Conservation (phyloP, 2,329 filamentous ascomycete species). For the Aplosporella prunicola region DNA sequence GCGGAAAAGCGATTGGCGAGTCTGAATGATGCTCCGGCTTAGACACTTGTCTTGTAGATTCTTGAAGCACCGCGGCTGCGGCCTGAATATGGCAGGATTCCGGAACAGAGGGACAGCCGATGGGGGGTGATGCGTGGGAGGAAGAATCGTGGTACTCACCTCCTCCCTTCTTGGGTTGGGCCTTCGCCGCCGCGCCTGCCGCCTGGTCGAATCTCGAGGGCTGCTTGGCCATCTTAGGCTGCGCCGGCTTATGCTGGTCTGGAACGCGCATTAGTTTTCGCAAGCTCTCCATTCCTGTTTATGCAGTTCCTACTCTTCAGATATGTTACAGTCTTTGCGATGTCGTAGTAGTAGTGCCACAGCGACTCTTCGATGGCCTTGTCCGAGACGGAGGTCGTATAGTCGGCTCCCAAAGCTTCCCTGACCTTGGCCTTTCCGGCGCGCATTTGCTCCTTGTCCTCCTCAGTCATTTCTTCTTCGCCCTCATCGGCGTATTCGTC, state of each 20-base stretch:
- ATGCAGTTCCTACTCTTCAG: slow-evolving; percentile 47
- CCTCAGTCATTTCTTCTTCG: slow-evolving; percentile 54
- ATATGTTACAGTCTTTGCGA: slow-evolving; percentile 75
- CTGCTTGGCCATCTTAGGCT: slow-evolving; percentile 32
- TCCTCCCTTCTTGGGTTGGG: slow-evolving; percentile 31
- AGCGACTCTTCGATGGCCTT: slow-evolving; percentile 78
- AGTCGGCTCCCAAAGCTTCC: slow-evolving; percentile 46
- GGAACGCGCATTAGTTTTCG: neutral
- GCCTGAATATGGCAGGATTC: too few species aligned
- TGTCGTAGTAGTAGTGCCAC: slow-evolving; percentile 94
- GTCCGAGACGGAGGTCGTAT: slow-evolving; percentile 40
- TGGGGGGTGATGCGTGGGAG: slow-evolving; percentile 7
- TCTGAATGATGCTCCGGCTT: slow-evolving; percentile 2
- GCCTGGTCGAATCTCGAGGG: slow-evolving; percentile 39
- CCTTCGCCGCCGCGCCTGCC: slow-evolving; percentile 29
- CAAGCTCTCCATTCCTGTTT: neutral
- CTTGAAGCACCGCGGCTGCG: too few species aligned
- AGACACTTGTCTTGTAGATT: too few species aligned
- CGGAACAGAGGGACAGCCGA: slow-evolving; percentile 14
- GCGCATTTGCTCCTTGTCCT: slow-evolving; percentile 47
- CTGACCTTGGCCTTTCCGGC: slow-evolving; percentile 58
- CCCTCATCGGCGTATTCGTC: slow-evolving; percentile 66
- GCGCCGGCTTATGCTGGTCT: slow-evolving; percentile 22
- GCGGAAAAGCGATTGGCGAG: slow-evolving; percentile 4
- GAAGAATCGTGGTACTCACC: slow-evolving; percentile 34